phyloP scores from a whole-genome alignment of 192 early-diverging fungal species.

The Cladochytrium replicatum region DNA sequence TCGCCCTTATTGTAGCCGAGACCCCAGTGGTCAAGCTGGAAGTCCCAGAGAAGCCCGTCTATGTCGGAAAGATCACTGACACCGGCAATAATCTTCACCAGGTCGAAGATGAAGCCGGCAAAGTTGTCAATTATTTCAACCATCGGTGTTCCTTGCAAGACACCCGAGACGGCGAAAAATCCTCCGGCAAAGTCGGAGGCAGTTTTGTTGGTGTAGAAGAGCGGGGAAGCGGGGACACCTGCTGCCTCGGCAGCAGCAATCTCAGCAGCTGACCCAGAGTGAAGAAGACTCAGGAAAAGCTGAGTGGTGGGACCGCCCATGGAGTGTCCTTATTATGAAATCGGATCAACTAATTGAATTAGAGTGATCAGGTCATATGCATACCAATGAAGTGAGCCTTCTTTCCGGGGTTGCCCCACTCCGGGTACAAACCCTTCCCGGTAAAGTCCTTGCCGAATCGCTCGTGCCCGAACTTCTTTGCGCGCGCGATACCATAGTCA shows the following conservation, averaged over 20 bases:
- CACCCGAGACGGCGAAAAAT: conserved; percentile 12
- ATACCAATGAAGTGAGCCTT: too few relatives aligned
- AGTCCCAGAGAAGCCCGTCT: conserved; percentile 5
- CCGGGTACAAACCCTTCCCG: conserved; percentile 9
- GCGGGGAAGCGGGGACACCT: conserved; percentile 6
- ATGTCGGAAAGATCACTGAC: conserved; percentile 7
- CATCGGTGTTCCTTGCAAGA: conserved; percentile 9
- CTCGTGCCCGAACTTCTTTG: conserved; percentile 8
- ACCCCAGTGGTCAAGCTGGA: conserved; percentile 19
- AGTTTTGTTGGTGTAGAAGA: conserved; percentile 19
- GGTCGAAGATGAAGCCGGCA: background rate
- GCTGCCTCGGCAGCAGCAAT: conserved; percentile 9
- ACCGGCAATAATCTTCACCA: conserved; percentile 7
- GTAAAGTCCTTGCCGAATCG: conserved; percentile 13
- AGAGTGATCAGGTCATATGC: conserved; percentile 9
- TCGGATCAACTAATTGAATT: too few relatives aligned
- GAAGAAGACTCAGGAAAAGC: conserved; percentile 5
- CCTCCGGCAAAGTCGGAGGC: background rate
- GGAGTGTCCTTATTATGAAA: too few relatives aligned
- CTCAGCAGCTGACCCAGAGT: conserved; percentile 6
- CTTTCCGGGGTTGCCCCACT: too few relatives aligned
- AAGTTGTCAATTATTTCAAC: conserved; percentile 2
- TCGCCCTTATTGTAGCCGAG: conserved; percentile 3
- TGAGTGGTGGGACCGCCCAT: conserved; percentile 15
- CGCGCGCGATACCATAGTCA: conserved; percentile 17